These are phyloP conservation scores for Dendrobium catenatum DNA, from an alignment of 106 monocot genomes.

Conservation along the genomic window DNA sequence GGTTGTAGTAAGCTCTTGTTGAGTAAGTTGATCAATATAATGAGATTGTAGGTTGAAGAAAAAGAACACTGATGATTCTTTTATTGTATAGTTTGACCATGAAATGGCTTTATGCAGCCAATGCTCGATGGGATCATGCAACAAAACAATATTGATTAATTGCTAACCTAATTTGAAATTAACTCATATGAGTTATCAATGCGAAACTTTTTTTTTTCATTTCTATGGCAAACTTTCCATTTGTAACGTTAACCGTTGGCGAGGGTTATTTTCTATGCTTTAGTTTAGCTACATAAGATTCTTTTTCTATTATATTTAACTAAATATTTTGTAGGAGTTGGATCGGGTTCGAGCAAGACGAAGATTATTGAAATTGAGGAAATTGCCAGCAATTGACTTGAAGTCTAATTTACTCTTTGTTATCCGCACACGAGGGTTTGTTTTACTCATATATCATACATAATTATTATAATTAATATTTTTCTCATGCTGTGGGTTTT, in stretches of 20 bases:
- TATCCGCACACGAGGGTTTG: conserved; percentile 77
- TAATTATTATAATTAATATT: background rate
- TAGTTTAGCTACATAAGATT: background rate
- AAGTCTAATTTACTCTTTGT: conserved; percentile 83
- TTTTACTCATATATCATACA: background rate
- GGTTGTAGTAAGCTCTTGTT: background rate
- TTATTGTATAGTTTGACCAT: background rate
- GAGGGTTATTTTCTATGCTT: background rate
- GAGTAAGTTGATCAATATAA: background rate
- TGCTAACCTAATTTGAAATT: background rate
- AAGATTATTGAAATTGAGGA: conserved; percentile 48
- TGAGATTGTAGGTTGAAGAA: background rate
- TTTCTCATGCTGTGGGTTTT: background rate
- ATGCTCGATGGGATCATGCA: background rate
- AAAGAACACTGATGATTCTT: background rate
- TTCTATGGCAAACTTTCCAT: background rate
- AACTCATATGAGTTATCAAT: background rate
- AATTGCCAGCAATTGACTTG: conserved; percentile 1
- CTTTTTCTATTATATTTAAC: background rate
- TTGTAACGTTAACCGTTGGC: background rate
- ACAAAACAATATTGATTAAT: background rate
- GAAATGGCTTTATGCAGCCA: background rate
- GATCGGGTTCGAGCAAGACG: conserved; percentile 64
- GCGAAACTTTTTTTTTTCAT: background rate
- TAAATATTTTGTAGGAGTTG: conserved; percentile 44